A percentile compares a stretch with the other conserved stretches of the same genome.
These are phyloP conservation scores for Strobilomyces dryophilus DNA, from an alignment of 768 basidiomycete species.

Conservation along the genomic window DNA sequence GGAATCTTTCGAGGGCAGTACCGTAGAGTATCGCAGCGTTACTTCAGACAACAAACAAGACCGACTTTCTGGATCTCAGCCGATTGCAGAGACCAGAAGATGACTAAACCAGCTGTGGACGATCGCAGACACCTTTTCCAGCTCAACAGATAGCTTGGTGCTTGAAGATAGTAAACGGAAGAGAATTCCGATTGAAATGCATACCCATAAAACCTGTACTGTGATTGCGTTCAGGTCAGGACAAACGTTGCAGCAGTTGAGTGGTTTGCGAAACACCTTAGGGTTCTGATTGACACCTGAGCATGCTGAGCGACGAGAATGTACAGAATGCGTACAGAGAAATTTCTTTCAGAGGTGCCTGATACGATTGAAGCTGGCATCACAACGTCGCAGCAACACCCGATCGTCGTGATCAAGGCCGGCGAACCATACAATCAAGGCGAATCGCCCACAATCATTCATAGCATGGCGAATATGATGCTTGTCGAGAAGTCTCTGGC, in stretches of 20 bases:
- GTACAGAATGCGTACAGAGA: no score
- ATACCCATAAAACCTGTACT: not conserved
- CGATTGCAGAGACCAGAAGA: not conserved
- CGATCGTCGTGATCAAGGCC: not conserved
- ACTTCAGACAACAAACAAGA: not conserved
- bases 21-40: no score
- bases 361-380: not conserved
- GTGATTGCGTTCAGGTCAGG: not conserved
- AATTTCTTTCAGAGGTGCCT: not conserved
- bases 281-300: no score
- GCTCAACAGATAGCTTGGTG: not conserved
- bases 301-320: no score
- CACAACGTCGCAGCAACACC: not conserved
- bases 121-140: not conserved
- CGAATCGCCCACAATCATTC: not conserved
- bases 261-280: not conserved
- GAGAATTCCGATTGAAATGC: no score
- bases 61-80: not conserved
- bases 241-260: not conserved
- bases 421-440: not conserved
- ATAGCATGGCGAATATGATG: not conserved
- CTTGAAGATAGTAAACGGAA: not conserved
- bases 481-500: not conserved
- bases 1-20: not conserved
- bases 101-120: not conserved